phyloP scores from a whole-genome alignment of 352 stramenopile species.

The Pythium brassicae region DNA sequence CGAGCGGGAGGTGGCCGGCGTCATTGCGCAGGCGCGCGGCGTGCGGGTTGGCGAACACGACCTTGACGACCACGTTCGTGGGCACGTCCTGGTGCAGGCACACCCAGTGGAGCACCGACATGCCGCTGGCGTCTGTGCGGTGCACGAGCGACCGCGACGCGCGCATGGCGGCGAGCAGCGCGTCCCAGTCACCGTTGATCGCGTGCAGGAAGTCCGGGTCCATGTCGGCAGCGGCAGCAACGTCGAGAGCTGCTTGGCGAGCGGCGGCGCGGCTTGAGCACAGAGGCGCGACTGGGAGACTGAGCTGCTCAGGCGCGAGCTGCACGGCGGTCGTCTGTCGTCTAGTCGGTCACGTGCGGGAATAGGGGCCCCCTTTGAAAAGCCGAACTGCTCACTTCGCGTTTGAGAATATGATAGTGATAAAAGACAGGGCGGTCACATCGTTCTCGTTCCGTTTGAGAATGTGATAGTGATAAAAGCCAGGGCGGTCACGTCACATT shows the following conservation, averaged over 20 bases:
- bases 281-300: not conserved
- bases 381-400: not conserved
- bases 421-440: not conserved
- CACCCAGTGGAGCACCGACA: slow-evolving; percentile 79
- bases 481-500: not conserved
- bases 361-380: too few relatives aligned
- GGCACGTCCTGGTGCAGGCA: slow-evolving; percentile 74
- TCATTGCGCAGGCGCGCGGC: slow-evolving; percentile 68
- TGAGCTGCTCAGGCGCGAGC: not conserved
- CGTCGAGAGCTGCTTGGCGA: too few relatives aligned
- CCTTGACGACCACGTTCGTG: slow-evolving; percentile 73
- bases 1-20: slow-evolving; percentile 68
- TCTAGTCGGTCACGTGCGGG: not conserved
- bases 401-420: not conserved
- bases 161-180: slow-evolving; percentile 57
- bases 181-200: slow-evolving; percentile 80
- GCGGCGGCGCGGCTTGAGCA: not conserved
- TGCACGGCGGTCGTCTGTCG: not conserved
- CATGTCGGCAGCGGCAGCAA: slow-evolving; percentile 29
- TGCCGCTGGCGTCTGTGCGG: slow-evolving; percentile 60
- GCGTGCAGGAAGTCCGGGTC: slow-evolving; percentile 72
- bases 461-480: not conserved
- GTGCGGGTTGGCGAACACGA: slow-evolving; percentile 75
- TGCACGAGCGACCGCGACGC: slow-evolving; percentile 53
- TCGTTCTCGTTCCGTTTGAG: too few relatives aligned